Conservation (phyloP, 139 green algal genomes). For the Picochlorum sp. region DNA sequence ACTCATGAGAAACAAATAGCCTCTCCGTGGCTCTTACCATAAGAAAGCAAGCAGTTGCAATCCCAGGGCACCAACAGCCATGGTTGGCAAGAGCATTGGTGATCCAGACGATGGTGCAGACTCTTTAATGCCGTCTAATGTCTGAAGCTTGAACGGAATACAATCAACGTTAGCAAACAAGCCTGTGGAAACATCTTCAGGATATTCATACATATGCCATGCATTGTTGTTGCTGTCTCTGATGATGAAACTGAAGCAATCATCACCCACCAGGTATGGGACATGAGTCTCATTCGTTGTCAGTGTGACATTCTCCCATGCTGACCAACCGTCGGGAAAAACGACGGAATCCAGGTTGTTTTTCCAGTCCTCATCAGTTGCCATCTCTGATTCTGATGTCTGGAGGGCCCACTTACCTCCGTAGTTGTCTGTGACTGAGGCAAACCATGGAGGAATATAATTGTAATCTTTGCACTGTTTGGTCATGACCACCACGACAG, state of each 20-base stretch:
- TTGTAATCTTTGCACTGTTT: constrained; percentile 6
- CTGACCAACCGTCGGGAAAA: not conserved
- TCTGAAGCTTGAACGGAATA: not conserved
- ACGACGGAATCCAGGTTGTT: not conserved
- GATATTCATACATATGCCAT: constrained; percentile 5
- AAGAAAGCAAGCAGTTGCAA: too few relatives aligned
- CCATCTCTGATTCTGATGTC: not conserved
- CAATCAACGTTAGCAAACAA: not conserved
- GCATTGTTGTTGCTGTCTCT: constrained; percentile 4
- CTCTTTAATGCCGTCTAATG: not conserved
- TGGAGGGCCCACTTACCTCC: not conserved
- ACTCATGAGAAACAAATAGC: too few relatives aligned
- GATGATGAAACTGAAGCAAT: not conserved
- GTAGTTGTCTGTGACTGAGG: constrained; percentile 1
- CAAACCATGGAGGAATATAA: constrained; percentile 2
- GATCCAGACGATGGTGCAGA: not conserved
- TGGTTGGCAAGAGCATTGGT: not conserved
- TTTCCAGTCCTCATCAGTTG: not conserved
- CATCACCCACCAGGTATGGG: not conserved
- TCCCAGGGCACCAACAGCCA: too few relatives aligned
- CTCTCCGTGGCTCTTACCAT: too few relatives aligned
- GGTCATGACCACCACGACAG: not conserved
- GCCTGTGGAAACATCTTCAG: not conserved
- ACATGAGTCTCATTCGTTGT: constrained; percentile 3
- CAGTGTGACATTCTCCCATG: constrained; percentile 1